Percentiles rank a stretch among this genome's conserved stretches.
These are phyloP conservation scores for Heliocybe sulcata DNA, from an alignment of 1,284 basidiomycete species.

Conservation along the genomic window DNA sequence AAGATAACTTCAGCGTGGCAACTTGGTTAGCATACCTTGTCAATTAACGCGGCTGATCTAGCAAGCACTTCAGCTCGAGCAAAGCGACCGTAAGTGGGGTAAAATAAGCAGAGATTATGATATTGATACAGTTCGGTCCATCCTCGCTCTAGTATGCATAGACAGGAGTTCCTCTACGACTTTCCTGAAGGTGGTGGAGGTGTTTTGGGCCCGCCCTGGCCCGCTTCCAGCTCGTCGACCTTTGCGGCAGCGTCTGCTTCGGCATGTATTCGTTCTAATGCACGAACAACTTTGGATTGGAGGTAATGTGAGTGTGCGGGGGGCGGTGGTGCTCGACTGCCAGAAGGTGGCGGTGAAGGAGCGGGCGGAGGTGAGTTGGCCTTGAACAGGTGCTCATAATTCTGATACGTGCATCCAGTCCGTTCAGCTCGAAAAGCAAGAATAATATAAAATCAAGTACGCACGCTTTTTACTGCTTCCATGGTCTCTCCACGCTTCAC, in stretches of 20 bases:
- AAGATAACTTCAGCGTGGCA: too few relatives aligned
- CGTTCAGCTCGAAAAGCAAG: conserved; percentile 3
- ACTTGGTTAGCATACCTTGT: too few relatives aligned
- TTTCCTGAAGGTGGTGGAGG: neutral
- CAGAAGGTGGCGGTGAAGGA: conserved; percentile 34
- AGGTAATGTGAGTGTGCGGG: conserved; percentile 83
- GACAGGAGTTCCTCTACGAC: neutral
- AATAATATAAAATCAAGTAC: conserved; percentile 14
- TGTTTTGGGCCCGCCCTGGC: neutral
- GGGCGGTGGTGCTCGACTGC: conserved; percentile 29
- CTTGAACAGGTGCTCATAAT: conserved; percentile 92
- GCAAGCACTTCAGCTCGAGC: neutral
- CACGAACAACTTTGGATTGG: conserved; percentile 94
- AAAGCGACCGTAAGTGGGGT: neutral
- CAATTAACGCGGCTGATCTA: too few relatives aligned
- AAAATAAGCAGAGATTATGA: conserved; percentile 1
- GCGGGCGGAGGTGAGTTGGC: conserved; percentile 72
- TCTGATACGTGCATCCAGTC: conserved; percentile 36
- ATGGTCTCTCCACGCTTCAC: conserved; percentile 70
- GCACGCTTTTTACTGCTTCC: conserved; percentile 70
- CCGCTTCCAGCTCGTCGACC: conserved; percentile 6
- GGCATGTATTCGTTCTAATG: conserved; percentile 90
- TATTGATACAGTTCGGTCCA: conserved; percentile 2
- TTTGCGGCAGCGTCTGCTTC: conserved; percentile 49
- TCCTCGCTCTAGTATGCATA: neutral